Conservation (phyloP, 192 early-diverging fungal genomes). For the Ramicandelaber brevisporus region DNA sequence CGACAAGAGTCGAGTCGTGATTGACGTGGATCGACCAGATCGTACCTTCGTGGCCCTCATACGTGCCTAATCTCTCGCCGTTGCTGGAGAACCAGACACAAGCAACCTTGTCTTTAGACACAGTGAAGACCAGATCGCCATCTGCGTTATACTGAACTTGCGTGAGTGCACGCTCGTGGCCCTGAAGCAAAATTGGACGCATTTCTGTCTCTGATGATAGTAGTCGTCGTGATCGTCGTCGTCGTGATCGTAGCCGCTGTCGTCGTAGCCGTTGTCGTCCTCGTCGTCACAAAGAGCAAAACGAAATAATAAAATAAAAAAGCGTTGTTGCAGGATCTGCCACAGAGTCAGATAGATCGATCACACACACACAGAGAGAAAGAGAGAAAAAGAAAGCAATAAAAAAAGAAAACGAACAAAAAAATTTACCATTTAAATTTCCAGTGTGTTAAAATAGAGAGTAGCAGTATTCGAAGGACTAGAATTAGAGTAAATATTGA, state of each 20-base stretch:
- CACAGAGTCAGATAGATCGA: too few relatives aligned
- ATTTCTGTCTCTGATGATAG: conserved; percentile 1
- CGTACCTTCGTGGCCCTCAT: conserved; percentile 76
- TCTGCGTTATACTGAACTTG: conserved; percentile 96
- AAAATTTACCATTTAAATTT: conserved; percentile 1
- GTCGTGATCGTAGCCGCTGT: too few relatives aligned
- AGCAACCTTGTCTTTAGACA: conserved; percentile 79
- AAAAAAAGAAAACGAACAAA: conserved; percentile 1
- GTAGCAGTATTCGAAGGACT: too few relatives aligned
- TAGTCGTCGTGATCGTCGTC: too few relatives aligned
- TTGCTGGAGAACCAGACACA: conserved; percentile 95
- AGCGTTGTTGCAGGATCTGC: background rate
- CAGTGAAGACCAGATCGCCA: conserved; percentile 90
- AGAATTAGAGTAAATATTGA: too few relatives aligned
- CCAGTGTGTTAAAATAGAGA: conserved; percentile 1
- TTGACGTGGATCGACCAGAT: conserved; percentile 91
- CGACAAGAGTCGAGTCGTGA: conserved; percentile 45
- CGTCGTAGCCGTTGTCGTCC: too few relatives aligned
- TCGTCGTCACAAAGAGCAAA: background rate
- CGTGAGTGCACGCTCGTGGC: conserved; percentile 88
- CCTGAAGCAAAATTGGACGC: conserved; percentile 82
- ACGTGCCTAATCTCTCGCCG: conserved; percentile 88
- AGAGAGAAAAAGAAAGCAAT: conserved; percentile 1
- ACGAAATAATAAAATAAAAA: background rate
- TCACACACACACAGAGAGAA: conserved; percentile 1